Evolutionary conservation across 2,329 filamentous ascomycete genomes (phyloP).

Genomic region (Pseudogymnoascus sp.): DNA sequence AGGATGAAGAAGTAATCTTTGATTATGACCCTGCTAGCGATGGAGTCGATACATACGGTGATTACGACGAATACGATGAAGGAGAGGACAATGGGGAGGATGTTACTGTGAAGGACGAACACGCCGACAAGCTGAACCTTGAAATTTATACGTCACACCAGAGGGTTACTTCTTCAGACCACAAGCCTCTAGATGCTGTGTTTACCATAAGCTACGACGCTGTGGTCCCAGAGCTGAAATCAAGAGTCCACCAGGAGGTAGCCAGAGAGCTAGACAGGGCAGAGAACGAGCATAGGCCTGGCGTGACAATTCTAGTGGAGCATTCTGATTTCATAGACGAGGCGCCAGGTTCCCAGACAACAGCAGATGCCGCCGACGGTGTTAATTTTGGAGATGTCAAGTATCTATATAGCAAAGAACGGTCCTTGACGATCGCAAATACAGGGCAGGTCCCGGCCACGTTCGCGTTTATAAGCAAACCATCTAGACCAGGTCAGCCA

Average conservation of each 20-base stretch:
- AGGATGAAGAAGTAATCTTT: conserved; percentile 79
- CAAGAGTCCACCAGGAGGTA: conserved; percentile 77
- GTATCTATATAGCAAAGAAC: conserved; percentile 59
- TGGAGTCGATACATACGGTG: conserved; percentile 45
- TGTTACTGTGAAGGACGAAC: conserved; percentile 52
- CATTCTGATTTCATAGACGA: conserved; percentile 34
- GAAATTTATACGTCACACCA: conserved; percentile 82
- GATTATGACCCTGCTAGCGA: conserved; percentile 85
- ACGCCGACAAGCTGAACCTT: conserved; percentile 46
- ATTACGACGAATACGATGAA: conserved; percentile 41
- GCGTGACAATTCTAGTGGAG: conserved; percentile 77
- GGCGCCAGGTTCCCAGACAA: not conserved
- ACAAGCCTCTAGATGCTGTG: conserved; percentile 81
- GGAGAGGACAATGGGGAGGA: conserved; percentile 37
- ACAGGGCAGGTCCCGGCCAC: conserved; percentile 76
- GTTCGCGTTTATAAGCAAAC: conserved; percentile 72
- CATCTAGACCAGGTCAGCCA: conserved; percentile 41
- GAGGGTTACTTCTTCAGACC: conserved; percentile 83
- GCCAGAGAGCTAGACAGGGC: conserved; percentile 81
- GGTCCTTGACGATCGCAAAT: conserved; percentile 79
- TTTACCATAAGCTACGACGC: conserved; percentile 83
- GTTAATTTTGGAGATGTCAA: conserved; percentile 74
- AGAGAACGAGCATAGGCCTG: conserved; percentile 84
- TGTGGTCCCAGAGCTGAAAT: conserved; percentile 77
- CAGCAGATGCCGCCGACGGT: conserved; percentile 37